These are phyloP conservation scores for Lachancea thermotolerans DNA, from an alignment of 805 yeast species.

Conservation along the genomic window DNA sequence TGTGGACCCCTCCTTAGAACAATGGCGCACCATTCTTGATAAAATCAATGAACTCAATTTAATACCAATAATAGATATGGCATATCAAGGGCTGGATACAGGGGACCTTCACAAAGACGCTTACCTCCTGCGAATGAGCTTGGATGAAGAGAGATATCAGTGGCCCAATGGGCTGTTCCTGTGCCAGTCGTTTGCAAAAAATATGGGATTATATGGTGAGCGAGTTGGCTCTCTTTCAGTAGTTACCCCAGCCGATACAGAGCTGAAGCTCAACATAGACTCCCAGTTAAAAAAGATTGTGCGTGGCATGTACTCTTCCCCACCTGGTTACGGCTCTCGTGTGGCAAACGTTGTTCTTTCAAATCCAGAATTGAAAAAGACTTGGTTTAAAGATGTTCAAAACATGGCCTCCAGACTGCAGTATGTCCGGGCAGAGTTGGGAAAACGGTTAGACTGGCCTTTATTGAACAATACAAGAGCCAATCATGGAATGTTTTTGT, in stretches of 20 bases:
- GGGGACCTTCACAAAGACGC: slow-evolving; percentile 77
- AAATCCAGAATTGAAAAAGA: slow-evolving; percentile 48
- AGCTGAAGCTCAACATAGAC: slow-evolving; percentile 46
- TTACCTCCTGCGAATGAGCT: slow-evolving; percentile 39
- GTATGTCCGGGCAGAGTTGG: slow-evolving; percentile 59
- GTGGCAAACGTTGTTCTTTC: slow-evolving; percentile 73
- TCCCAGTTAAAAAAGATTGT: slow-evolving; percentile 79
- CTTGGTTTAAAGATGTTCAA: slow-evolving; percentile 80
- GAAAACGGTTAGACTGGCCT: slow-evolving; percentile 69
- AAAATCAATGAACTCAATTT: slow-evolving; percentile 51
- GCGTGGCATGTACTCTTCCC: slow-evolving; percentile 85
- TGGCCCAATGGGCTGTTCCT: slow-evolving; percentile 48
- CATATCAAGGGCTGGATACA: slow-evolving; percentile 91
- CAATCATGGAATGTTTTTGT: slow-evolving; percentile 96
- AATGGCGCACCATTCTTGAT: slow-evolving; percentile 72
- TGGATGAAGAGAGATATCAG: slow-evolving; percentile 16
- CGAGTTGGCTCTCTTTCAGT: slow-evolving; percentile 76
- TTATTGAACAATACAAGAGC: slow-evolving; percentile 51
- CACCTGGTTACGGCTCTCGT: slow-evolving; percentile 91
- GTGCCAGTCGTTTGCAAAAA: slow-evolving; percentile 92
- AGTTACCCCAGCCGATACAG: slow-evolving; percentile 48
- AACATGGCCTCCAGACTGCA: slow-evolving; percentile 74
- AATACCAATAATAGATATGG: slow-evolving; percentile 84
- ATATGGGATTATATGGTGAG: slow-evolving; percentile 94
- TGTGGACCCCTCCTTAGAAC: slow-evolving; percentile 74